Conservation (phyloP, 176 grass and related monocot species). For the Aegilops umbellulata region DNA sequence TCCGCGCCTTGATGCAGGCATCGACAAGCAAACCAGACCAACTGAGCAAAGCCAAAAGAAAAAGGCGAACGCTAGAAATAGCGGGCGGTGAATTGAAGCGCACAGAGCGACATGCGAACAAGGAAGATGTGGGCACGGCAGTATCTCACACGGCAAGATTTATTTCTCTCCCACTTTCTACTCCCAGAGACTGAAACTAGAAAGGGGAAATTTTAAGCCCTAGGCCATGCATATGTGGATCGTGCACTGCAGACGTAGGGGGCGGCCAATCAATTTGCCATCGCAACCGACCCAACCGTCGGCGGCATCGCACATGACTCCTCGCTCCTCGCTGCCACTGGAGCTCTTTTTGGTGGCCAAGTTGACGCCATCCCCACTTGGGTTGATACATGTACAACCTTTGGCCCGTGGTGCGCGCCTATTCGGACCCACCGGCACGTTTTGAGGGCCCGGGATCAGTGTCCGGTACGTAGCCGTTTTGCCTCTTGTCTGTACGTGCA, state of each 20-base stretch:
- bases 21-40: slow-evolving; percentile 31
- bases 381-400: neutral
- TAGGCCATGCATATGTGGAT: neutral
- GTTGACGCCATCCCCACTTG: slow-evolving; percentile 25
- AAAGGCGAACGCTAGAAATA: neutral
- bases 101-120: neutral
- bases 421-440: neutral
- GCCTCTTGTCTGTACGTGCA: neutral
- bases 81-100: neutral
- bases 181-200: neutral
- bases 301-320: slow-evolving; percentile 27
- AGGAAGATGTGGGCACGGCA: neutral
- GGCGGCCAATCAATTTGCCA: slow-evolving; percentile 14
- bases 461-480: neutral
- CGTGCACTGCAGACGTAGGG: slow-evolving; percentile 28
- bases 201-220: neutral
- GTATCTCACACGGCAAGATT: slow-evolving; percentile 13
- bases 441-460: neutral
- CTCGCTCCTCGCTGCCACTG: neutral
- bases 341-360: slow-evolving; percentile 10
- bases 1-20: neutral
- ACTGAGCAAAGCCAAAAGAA: neutral
- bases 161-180: neutral
- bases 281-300: slow-evolving; percentile 20
- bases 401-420: neutral